These are phyloP conservation scores for Thinopyrum elongatum DNA, from an alignment of 176 grass and related monocot species.

Conservation along the genomic window DNA sequence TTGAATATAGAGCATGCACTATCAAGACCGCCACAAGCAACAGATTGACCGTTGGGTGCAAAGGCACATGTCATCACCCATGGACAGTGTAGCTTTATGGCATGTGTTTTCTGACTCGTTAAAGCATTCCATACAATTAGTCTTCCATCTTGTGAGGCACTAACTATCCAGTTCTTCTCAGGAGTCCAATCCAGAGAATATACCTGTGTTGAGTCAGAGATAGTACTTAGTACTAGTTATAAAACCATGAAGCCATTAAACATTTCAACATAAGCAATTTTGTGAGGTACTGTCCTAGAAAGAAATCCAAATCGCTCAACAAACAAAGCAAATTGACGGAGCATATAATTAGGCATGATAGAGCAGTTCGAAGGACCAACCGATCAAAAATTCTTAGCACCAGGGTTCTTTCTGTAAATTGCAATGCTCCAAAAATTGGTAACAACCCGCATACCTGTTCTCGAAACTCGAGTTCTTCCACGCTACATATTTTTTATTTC, in stretches of 20 bases:
- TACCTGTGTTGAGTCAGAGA: conserved; percentile 52
- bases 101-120: conserved; percentile 98
- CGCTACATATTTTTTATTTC: background rate
- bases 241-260: background rate
- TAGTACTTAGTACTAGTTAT: conserved; percentile 14
- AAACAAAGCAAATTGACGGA: background rate
- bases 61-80: conserved; percentile 98
- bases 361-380: background rate
- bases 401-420: background rate
- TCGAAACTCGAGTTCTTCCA: background rate
- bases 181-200: conserved; percentile 99
- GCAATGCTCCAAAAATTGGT: background rate
- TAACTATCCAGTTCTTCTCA: conserved; percentile 99
- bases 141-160: conserved; percentile 87
- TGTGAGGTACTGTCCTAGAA: background rate
- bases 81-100: conserved; percentile 92
- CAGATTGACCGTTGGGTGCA: conserved; percentile 92
- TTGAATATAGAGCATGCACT: conserved; percentile 98
- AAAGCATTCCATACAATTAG: conserved; percentile 99
- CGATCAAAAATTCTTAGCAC: background rate
- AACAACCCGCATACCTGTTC: background rate
- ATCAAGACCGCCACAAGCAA: conserved; percentile 98
- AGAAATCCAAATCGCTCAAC: background rate
- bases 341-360: conserved; percentile 1
- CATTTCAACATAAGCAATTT: background rate